Base-by-base conservation (phyloP, 2,329 filamentous ascomycete species). In the Coccinonectria pachysandricola region DNA sequence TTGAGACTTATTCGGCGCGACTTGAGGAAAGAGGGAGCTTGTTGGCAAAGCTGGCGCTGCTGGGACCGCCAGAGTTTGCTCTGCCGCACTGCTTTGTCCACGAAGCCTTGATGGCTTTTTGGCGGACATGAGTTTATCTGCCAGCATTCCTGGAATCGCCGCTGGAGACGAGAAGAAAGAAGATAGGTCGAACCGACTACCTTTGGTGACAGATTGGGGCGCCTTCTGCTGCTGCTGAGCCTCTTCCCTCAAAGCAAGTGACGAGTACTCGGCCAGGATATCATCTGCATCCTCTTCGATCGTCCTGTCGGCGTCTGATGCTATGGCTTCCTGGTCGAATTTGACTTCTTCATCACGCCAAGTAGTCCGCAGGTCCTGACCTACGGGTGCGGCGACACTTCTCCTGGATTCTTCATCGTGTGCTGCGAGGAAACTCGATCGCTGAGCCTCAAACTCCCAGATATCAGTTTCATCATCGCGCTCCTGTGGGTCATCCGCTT, bases 111-210 rank as follows among this genome's bases (percentile, higher is more conserved):
- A 32, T 22, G 28, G 36, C 9, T 42, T 31, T 30, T 42, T 50
- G 7, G 29, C 28, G 10, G 48, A 42, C n/a, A 50, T 40, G 8
- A 52, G 30, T 27, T 53, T 54, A 5, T 46, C 41, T 2, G 43
- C 50, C 18, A 56, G 23, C 36, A 51, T 48, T 14, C 45, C 50
- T 12, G 55, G 54, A 19, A 61, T 47, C 2, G 49, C 43, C 4
- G 62, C 60, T 1, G 70, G 69, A 3, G 70, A 74, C 0, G 70
- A 75, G 43, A 75, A 75, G 45, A 74, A 75, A 6, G 59, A 56
- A 5, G 65, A 59, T 3, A 74, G 52, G 27, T 72, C 62, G 27
- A 66, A 62, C 12, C 51, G 51, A 19, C 43, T 53, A 6, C 47
- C 35, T 26, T 52, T 53, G 7, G 38, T 39, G 3, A 34, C 42